Evolutionary conservation across 306 rosid species (phyloP).

Genomic region (Prunus davidiana): DNA sequence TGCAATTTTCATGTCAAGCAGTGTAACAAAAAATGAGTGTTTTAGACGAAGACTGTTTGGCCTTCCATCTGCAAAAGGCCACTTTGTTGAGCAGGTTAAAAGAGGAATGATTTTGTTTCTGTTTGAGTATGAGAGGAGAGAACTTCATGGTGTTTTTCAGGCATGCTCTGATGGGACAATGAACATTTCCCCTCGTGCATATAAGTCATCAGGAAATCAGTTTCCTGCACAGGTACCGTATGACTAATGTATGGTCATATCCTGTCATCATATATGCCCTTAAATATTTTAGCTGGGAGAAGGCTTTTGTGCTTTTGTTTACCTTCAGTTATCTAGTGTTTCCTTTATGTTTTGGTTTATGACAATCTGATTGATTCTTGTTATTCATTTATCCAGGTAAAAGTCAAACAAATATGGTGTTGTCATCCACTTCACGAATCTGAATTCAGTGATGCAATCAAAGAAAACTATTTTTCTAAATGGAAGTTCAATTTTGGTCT

Average conservation of each 20-base stretch:
- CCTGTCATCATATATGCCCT: neutral
- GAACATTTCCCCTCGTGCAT: constrained; percentile 47
- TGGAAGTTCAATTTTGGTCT: constrained; percentile 58
- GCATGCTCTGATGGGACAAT: constrained; percentile 48
- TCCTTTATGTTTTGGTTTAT: neutral
- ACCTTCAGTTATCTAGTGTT: neutral
- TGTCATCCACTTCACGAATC: constrained; percentile 56
- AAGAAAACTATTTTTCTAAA: constrained; percentile 47
- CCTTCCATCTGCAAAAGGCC: constrained; percentile 32
- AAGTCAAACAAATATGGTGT: constrained; percentile 40
- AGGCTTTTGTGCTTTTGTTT: neutral
- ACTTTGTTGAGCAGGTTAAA: constrained; percentile 49
- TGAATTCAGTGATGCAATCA: constrained; percentile 42
- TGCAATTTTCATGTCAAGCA: constrained; percentile 57
- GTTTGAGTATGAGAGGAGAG: constrained; percentile 47
- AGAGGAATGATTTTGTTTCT: constrained; percentile 56
- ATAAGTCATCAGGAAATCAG: constrained; percentile 27
- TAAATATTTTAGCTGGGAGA: neutral
- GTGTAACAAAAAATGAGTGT: constrained; percentile 35
- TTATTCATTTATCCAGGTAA: constrained; percentile 40
- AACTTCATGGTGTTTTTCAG: constrained; percentile 60
- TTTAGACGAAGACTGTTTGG: constrained; percentile 38
- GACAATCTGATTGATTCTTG: neutral
- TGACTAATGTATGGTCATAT: neutral
- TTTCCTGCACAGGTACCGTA: constrained; percentile 64